These are phyloP conservation scores for Backusella luteola DNA, from an alignment of 192 early-diverging fungal species.

Conservation along the genomic window DNA sequence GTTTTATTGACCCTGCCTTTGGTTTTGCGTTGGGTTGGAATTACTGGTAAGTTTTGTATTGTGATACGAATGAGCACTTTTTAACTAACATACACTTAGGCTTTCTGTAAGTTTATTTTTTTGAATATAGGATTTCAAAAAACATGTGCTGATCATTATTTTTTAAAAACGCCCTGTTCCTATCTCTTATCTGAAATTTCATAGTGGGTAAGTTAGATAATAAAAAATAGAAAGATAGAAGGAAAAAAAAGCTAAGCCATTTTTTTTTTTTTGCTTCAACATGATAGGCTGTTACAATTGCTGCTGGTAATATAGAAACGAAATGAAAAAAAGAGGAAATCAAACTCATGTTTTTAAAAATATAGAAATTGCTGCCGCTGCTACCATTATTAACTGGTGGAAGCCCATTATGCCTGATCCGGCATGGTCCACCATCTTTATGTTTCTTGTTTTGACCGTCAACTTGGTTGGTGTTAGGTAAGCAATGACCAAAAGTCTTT, in stretches of 20 bases:
- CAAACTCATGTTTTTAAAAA: background rate
- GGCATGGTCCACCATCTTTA: slow-evolving; percentile 47
- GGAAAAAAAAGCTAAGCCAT: background rate
- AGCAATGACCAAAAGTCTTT: slow-evolving; percentile 8
- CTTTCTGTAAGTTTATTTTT: slow-evolving; percentile 12
- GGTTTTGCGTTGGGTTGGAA: slow-evolving; percentile 72
- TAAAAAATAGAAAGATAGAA: background rate
- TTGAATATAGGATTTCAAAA: background rate
- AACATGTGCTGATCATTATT: background rate
- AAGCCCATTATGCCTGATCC: slow-evolving; percentile 31
- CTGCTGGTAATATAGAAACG: slow-evolving; percentile 9
- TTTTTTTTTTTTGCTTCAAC: background rate
- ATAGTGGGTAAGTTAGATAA: background rate
- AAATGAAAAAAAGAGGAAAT: background rate
- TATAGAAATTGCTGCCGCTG: slow-evolving; percentile 79
- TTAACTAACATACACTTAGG: background rate
- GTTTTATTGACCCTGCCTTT: slow-evolving; percentile 77
- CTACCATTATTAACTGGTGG: slow-evolving; percentile 80
- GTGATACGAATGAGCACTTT: background rate
- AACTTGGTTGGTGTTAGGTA: slow-evolving; percentile 69
- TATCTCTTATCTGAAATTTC: background rate
- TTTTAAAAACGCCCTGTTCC: background rate
- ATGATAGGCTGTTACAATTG: slow-evolving; percentile 39
- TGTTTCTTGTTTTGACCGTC: slow-evolving; percentile 57
- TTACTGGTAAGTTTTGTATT: slow-evolving; percentile 23